Evolutionary conservation across 2,329 filamentous ascomycete species (phyloP).

Genomic region (Botrytis aclada): DNA sequence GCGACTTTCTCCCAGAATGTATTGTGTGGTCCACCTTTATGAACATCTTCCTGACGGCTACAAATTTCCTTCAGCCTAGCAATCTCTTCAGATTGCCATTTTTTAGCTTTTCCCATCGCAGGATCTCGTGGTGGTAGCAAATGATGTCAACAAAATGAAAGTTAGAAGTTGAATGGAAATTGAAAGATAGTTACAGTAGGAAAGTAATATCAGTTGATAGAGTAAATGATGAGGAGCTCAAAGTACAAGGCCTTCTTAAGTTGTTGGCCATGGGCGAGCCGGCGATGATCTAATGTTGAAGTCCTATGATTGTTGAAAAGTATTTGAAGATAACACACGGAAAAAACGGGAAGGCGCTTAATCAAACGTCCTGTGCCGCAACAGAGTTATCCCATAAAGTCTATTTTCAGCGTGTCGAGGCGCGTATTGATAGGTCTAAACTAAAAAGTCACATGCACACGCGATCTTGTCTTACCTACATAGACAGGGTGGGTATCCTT

Average conservation of each 20-base stretch:
- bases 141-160: neutral
- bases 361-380: neutral
- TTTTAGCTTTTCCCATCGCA: neutral
- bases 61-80: neutral
- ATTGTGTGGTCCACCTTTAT: too few relatives aligned
- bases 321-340: neutral
- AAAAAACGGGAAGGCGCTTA: neutral
- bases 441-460: neutral
- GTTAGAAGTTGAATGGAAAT: too few relatives aligned
- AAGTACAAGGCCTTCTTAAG: too few relatives aligned
- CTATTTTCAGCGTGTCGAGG: neutral
- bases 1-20: neutral
- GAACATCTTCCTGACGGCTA: neutral
- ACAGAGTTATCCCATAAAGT: neutral
- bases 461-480: neutral
- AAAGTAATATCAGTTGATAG: neutral
- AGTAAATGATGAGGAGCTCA: too few relatives aligned
- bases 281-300: too few relatives aligned
- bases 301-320: neutral
- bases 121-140: neutral
- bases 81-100: neutral
- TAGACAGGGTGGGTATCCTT: neutral
- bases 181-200: neutral
- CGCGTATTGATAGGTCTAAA: neutral
- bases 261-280: too few relatives aligned